Base-by-base conservation (phyloP, 768 basidiomycete genomes). In the Lactifluus echinatus region DNA sequence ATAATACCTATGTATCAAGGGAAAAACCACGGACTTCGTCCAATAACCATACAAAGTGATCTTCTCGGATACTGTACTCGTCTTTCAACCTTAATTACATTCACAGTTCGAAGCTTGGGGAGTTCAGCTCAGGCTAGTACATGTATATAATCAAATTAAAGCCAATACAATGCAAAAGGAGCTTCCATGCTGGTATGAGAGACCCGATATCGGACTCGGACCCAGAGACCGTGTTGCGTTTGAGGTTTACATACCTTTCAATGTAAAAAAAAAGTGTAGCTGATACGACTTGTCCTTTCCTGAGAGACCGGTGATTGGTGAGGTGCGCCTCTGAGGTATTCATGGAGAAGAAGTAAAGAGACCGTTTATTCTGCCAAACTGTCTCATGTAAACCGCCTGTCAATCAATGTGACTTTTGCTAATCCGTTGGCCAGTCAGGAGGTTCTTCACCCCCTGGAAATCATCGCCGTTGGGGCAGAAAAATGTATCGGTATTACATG, bases 221-320 rank as follows among this genome's bases (percentile, higher is more conserved):
- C 26, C 24, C 42, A 45, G 19, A 23, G 50, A 43, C 53, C 56
- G 50, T 47, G 19, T 26, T 3, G n/a, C 19, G 24, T 49, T 34
- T 26, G 15, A 4, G 26, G 11, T 26, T 29, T 10, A 45, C 23
- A 31, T 26, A 17, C 31, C 29, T 23, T 40, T 21, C 50, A 42
- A 45, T 23, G 39, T 17, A 44, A 47, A 4, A n/a, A 44, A 47
- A 4, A n/a, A 45, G 11, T 21, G 24, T 59, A 31, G 34, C 28
- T 43, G 36, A 55, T 45, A 39, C 56, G n/a, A 39, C n/a, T 29
- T 45, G 26, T 45, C 48, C 57, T 31, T 59, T n/a, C 19, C 23
- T 26, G 37, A n/a, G 17, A 11, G 40, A 34, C 48, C 46, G 40
- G 19, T n/a, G 34, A 50, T 49, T 47, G 40, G 19, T 2, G n/a